Evolutionary conservation across 2,329 filamentous ascomycete species (phyloP), one percentile per base, ranked within the genome.

Genomic region (Apiospora sp.): DNA sequence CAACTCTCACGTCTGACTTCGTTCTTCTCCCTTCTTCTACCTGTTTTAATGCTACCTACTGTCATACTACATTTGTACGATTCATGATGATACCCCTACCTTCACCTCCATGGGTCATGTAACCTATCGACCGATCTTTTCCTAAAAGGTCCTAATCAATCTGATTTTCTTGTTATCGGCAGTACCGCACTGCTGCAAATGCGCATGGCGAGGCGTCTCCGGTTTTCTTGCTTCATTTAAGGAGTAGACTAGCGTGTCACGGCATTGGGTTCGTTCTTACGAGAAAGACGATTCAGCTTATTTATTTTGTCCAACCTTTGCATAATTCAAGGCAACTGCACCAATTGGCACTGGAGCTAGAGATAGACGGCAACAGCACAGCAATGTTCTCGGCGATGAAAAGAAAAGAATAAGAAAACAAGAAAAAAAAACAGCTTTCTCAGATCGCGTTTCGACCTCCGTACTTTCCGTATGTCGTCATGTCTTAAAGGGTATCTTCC

Each of bases 71-170:
- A 58, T 67, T 68, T 77, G 75, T 77, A 78, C 77, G 77, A 78
- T 74, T 78, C 74, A 78, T 75, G 77, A 78, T 77, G 77, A 77
- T 78, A 78, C 77, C 77, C 77, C 72, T 71, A 71, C 72, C 51
- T 68, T 48, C n/a, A 71, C 51, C 14, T 43, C 67, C 43, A n/a
- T 48, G 16, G 44, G n/a, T 48, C 67, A 19, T 46, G n/a, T 37
- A 48, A 34, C 67, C 67, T 68, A 68, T 48, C 67, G 24, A 68
- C 41, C 44, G 67, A 68, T 27, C 19, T 44, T 48, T 48, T 30
- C 41, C 19, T 14, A 68, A 27, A n/a, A 68, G 67, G 41, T 68
- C 67, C 67, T 68, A 68, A 44, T 68, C 41, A 34, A 27, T 48
- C 7, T 68, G 13, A 48, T 68, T 68, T 68, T 68, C 44, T 46